Evolutionary conservation across 805 yeast genomes (phyloP).

Genomic region (Helenozyma rhizophorensis): DNA sequence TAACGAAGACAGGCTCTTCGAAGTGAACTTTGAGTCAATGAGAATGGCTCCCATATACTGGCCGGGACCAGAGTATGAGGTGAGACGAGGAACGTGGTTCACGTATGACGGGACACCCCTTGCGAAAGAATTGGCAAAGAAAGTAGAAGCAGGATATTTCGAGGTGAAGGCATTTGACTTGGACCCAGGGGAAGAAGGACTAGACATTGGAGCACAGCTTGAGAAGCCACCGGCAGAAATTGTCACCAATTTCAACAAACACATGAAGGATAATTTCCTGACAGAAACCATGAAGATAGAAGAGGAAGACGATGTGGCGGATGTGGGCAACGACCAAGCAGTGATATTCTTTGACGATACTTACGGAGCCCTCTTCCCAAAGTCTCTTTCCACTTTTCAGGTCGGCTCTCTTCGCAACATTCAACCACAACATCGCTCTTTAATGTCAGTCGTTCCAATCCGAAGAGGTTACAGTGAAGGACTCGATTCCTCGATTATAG

Average conservation of each 20-base stretch:
- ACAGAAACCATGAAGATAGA: slow-evolving; percentile 12
- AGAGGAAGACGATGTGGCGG: slow-evolving; percentile 27
- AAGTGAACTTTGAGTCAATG: slow-evolving; percentile 57
- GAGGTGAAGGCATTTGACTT: slow-evolving; percentile 24
- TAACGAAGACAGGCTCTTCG: slow-evolving; percentile 74
- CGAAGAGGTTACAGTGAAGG: slow-evolving; percentile 46
- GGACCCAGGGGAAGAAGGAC: slow-evolving; percentile 6
- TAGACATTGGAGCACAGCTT: slow-evolving; percentile 5
- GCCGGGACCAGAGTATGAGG: slow-evolving; percentile 83
- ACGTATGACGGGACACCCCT: slow-evolving; percentile 54
- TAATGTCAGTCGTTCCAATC: slow-evolving; percentile 46
- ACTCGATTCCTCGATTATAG: slow-evolving; percentile 28
- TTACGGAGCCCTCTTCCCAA: slow-evolving; percentile 47
- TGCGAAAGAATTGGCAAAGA: slow-evolving; percentile 43
- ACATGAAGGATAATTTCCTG: slow-evolving; percentile 5
- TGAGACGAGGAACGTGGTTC: slow-evolving; percentile 87
- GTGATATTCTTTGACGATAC: slow-evolving; percentile 38
- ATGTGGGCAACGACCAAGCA: slow-evolving; percentile 29
- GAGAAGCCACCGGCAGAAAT: too few relatives aligned
- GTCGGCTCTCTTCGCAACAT: slow-evolving; percentile 32
- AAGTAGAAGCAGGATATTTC: slow-evolving; percentile 55
- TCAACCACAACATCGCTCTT: slow-evolving; percentile 30
- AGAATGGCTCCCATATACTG: slow-evolving; percentile 71
- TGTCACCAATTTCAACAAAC: slow-evolving; percentile 22
- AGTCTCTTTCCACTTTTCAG: slow-evolving; percentile 37